Percentiles rank a stretch among this genome's conserved stretches.
Conservation (phyloP, 2,329 filamentous ascomycete genomes). For the Tolypocladium guangdongense region DNA sequence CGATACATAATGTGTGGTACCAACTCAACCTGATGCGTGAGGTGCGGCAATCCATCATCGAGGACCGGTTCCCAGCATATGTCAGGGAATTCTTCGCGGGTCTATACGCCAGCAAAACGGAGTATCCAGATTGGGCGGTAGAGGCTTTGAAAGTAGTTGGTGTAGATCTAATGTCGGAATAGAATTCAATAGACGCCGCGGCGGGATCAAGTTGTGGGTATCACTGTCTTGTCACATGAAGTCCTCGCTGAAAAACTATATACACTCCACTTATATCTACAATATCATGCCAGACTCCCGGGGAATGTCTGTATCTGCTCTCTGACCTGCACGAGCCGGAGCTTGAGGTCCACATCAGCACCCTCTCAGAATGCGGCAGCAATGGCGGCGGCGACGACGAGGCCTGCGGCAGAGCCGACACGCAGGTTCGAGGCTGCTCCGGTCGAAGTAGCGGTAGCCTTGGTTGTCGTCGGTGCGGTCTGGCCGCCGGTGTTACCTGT, state of each 20-base stretch:
- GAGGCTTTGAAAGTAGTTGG: conserved; percentile 68
- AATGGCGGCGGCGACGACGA: conserved; percentile 12
- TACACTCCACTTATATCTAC: background rate
- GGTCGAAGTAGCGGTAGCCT: conserved; percentile 2
- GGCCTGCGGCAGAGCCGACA: conserved; percentile 10
- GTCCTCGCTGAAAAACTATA: background rate
- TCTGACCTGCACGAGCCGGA: background rate
- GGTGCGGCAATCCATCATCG: conserved; percentile 66
- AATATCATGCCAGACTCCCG: background rate
- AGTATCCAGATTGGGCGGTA: conserved; percentile 77
- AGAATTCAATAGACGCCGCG: background rate
- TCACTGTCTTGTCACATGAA: background rate
- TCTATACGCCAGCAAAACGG: conserved; percentile 51
- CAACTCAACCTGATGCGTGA: conserved; percentile 73
- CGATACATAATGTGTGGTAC: conserved; percentile 94
- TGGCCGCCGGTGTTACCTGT: background rate
- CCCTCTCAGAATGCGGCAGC: conserved; percentile 12
- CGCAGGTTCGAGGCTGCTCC: conserved; percentile 9
- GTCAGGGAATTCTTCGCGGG: conserved; percentile 66
- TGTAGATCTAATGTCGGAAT: conserved; percentile 43
- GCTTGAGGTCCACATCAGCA: background rate
- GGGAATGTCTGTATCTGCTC: background rate
- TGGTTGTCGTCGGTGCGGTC: background rate
- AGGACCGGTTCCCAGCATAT: conserved; percentile 70
- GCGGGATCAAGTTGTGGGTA: background rate